Base-by-base conservation (phyloP, 2,329 filamentous ascomycete species). In the Chaetomiaceae sp. region DNA sequence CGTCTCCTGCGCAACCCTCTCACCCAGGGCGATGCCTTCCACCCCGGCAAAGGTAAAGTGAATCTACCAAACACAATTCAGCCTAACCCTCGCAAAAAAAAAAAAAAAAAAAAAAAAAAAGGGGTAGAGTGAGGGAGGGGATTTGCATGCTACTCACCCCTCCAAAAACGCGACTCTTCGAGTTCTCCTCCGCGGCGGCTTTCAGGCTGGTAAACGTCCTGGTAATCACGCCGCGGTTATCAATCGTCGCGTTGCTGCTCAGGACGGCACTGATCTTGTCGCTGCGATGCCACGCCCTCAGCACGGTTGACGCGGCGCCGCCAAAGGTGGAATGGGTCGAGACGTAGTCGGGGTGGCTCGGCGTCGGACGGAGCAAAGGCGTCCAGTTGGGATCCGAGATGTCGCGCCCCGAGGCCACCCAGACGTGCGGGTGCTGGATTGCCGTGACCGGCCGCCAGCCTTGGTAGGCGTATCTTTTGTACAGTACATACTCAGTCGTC, bases 261-360 rank as follows among this genome's bases (percentile, higher is more conserved):
- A 43, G 11, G 23, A 5, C 2, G 1, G 6, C 25, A 11, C 4
- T 4, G n/a, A 43, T 30, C 23, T 4, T 34, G 16, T 60, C 58
- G 10, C 51, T 45, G 13, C 49, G 32, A 27, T 60, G 59, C 41
- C 46, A 59, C 13, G 49, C 54, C 14, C 34, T 16, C 11, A 61
- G 30, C 4, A 61, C 59, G 21, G 48, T 42, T 1, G 58, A 46
- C 2, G 58, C 59, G 1, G 59, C 59, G 2, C 51, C 55, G 27
- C 59, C 58, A 36, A 57, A 61, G 5, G 58, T 60, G 10, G 59
- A 51, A 42, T 61, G 59, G 6, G 58, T 60, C 14, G 58, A 60
- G 1, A 57, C 54, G 18, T 61, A 61, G 43, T 61, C 59, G 2
- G 55, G 59, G 38, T 61, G 59, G 44, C 33, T 53, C 1, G 59